Evolutionary conservation across 176 grass and related monocot species (phyloP).

Genomic region (Juncus inflexus): DNA sequence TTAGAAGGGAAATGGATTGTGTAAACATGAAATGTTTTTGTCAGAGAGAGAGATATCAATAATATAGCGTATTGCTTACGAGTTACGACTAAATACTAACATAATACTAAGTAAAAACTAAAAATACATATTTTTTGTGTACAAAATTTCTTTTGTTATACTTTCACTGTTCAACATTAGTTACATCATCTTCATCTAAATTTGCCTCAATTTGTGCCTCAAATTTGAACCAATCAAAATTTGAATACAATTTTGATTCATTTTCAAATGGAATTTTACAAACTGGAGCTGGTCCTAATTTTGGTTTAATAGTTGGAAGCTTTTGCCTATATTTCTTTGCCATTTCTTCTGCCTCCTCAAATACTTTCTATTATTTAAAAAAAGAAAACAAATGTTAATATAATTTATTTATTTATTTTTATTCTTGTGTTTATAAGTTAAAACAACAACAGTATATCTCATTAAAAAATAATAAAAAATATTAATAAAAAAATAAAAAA

Average conservation of each 20-base stretch:
- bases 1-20: background rate
- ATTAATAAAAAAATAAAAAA: too few relatives aligned
- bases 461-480: too few relatives aligned
- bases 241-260: slow-evolving; percentile 50
- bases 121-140: background rate
- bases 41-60: background rate
- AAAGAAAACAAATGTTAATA: slow-evolving; percentile 1
- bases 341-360: slow-evolving; percentile 66
- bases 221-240: slow-evolving; percentile 79
- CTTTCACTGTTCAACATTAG: slow-evolving; percentile 6
- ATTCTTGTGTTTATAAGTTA: too few relatives aligned
- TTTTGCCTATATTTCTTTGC: slow-evolving; percentile 42
- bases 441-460: too few relatives aligned
- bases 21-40: background rate
- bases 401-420: background rate
- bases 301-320: slow-evolving; percentile 22
- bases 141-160: slow-evolving; percentile 23
- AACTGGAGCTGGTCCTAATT: background rate
- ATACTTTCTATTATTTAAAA: slow-evolving; percentile 53
- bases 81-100: too few relatives aligned
- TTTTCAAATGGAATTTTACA: slow-evolving; percentile 40
- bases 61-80: too few relatives aligned
- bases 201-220: slow-evolving; percentile 23
- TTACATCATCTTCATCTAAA: background rate
- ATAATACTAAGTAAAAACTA: too few relatives aligned